Evolutionary conservation across 345 rosid genomes (phyloP), one percentile per base, ranked within the genome.

Genomic region (Gynandropsis gynandra): DNA sequence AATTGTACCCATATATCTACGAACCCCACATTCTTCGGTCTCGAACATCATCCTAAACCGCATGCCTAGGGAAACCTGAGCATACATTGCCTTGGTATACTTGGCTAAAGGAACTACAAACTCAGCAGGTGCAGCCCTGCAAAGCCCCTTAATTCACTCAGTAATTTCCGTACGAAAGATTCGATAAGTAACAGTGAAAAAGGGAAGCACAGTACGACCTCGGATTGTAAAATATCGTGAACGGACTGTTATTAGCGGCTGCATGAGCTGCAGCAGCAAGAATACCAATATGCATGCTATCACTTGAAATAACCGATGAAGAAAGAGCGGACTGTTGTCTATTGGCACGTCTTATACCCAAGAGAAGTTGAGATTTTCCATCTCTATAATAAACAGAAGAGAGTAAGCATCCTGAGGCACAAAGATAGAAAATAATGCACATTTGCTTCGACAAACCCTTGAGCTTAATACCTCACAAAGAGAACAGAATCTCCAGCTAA

Each of bases 191-290:
- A 38, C 7, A 38, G 43, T 31, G 42, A 40, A n/a, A 46, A 54
- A 37, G 17, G 16, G 37, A 17, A 50, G 12, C 14, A 19, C 24
- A 52, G 61, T 53, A 41, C 45, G 58, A 90, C 98, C 98, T 87
- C 10, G 98, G 98, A 73, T 92, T 92, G 67, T 79, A 92, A 56
- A 92, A 92, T 54, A 92, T 73, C 41, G 84, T 85, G 59, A 92
- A 92, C 4, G 95, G 96, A 51, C 97, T 92, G 63, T 72, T 78
- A 54, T 92, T 92, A 19, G 95, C 88, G 31, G 90, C 94, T 9
- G 98, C 98, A 74, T 92, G 98, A 72, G 98, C 97, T 20, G 97
- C 98, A 49, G 97, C 98, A 47, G 97, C 98, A 62, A 92, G 98
- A 63, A 92, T 80, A 48, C 98, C 98, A 9, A 92, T 92, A 54